Conservation (phyloP, 2,329 filamentous ascomycete genomes). For the Ascochyta lentis region DNA sequence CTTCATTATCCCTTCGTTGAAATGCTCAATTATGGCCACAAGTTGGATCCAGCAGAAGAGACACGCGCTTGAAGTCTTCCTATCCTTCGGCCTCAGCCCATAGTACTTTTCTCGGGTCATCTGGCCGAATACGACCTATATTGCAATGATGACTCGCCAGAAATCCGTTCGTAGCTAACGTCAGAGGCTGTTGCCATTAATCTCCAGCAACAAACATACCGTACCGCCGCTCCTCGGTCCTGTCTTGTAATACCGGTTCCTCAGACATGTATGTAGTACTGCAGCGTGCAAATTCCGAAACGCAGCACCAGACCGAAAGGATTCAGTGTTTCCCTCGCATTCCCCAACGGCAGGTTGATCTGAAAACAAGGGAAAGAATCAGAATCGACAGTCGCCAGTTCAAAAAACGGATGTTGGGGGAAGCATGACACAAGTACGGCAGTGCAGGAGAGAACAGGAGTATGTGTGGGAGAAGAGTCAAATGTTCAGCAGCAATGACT, state of each 20-base stretch:
- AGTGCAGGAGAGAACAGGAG: not conserved
- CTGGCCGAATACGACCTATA: not conserved
- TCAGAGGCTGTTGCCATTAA: constrained; percentile 27
- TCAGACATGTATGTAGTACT: not conserved
- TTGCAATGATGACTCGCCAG: constrained; percentile 11
- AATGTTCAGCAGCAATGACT: not conserved
- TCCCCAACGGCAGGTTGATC: not conserved
- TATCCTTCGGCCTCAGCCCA: not conserved
- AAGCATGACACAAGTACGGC: not conserved
- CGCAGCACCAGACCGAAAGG: not conserved
- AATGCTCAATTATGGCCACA: not conserved
- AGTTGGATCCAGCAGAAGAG: not conserved
- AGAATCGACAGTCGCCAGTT: not conserved
- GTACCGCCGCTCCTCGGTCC: not conserved
- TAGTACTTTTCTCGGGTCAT: not conserved
- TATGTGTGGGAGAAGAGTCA: not conserved
- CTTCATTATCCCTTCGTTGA: not conserved
- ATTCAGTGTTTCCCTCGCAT: not conserved
- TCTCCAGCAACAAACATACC: constrained; percentile 10
- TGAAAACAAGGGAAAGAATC: not conserved
- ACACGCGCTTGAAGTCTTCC: not conserved
- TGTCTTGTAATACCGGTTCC: not conserved
- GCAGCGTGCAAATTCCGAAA: not conserved
- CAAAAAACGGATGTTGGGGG: not conserved
- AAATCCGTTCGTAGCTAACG: constrained; percentile 24